phyloP scores from a whole-genome alignment of 176 grass and related monocot genomes.

The Echinochloa phyllopogon region DNA sequence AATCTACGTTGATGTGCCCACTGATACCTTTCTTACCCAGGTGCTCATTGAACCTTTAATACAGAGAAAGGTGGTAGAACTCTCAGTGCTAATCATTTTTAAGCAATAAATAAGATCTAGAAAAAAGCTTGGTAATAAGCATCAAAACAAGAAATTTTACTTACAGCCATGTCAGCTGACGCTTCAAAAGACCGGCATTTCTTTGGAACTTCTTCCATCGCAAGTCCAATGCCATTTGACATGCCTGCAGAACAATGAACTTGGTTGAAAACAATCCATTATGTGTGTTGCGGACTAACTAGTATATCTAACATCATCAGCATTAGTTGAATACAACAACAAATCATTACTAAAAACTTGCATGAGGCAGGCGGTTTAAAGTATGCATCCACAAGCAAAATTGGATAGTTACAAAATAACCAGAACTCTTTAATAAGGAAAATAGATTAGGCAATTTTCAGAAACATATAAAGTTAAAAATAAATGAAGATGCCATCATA shows the following conservation, averaged over 20 bases:
- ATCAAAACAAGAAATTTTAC: conserved; percentile 24
- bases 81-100: conserved; percentile 34
- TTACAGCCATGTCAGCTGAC: conserved; percentile 90
- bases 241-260: conserved; percentile 59
- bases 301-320: conserved; percentile 15
- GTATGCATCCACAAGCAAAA: background rate
- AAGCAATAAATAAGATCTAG: background rate
- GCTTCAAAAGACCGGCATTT: conserved; percentile 81
- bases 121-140: conserved; percentile 13
- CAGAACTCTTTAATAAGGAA: background rate
- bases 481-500: background rate
- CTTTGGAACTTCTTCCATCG: conserved; percentile 87
- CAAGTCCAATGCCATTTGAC: conserved; percentile 76
- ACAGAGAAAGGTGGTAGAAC: conserved; percentile 16
- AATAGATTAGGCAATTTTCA: background rate
- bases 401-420: background rate
- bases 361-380: background rate
- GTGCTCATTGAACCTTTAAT: conserved; percentile 87
- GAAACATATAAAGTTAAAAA: background rate
- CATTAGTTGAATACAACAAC: background rate
- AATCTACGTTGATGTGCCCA: conserved; percentile 88
- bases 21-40: conserved; percentile 90
- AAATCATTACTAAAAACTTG: background rate
- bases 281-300: background rate
- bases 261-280: conserved; percentile 24